A percentile compares a stretch with the other conserved stretches of the same genome.
These are phyloP conservation scores for Polytrichum formosum DNA, from an alignment of 225 moss, liverwort and hornwort genomes.

Conservation along the genomic window DNA sequence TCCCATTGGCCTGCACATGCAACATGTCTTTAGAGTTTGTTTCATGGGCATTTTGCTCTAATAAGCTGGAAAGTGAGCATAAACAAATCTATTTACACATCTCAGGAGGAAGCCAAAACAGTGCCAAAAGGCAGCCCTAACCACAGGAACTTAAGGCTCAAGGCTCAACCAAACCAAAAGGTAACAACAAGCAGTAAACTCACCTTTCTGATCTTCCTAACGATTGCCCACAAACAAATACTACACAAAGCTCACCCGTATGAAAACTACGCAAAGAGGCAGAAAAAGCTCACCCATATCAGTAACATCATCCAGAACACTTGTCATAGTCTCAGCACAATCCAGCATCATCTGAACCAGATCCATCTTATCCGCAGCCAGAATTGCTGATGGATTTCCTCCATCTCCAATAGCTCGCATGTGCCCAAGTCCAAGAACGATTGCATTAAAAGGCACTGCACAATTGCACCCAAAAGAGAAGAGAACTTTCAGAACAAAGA, in stretches of 20 bases:
- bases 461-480: neutral
- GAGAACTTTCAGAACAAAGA: too few species aligned
- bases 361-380: conserved; percentile 58
- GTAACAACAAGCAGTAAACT: too few species aligned
- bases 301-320: conserved; percentile 74
- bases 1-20: conserved; percentile 69
- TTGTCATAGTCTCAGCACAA: conserved; percentile 80
- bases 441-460: conserved; percentile 78
- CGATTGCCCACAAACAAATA: too few species aligned
- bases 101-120: too few species aligned
- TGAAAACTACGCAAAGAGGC: too few species aligned
- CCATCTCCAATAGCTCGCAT: conserved; percentile 57
- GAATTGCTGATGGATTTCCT: conserved; percentile 23
- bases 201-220: too few species aligned
- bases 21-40: too few species aligned
- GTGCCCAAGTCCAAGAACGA: conserved; percentile 76
- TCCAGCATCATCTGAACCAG: conserved; percentile 86
- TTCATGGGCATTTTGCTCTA: neutral
- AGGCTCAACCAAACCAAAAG: too few species aligned
- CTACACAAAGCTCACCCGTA: too few species aligned
- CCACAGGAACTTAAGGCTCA: too few species aligned
- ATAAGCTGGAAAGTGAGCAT: neutral
- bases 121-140: too few species aligned
- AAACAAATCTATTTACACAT: too few species aligned
- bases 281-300: conserved; percentile 61